phyloP scores from a whole-genome alignment of 257 asterid genomes.

The Solanum gandarillasii region DNA sequence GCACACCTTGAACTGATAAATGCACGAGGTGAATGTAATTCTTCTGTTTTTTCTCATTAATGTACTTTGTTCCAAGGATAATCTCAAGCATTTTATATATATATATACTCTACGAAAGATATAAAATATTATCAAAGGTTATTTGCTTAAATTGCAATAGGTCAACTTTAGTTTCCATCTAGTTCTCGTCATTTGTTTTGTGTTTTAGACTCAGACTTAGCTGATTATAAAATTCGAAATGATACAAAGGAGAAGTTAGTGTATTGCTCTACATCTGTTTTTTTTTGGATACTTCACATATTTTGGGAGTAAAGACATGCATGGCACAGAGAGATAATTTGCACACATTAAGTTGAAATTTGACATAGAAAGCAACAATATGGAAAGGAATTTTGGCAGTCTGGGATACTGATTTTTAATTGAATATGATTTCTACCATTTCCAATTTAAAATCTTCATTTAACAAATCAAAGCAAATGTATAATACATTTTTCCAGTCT shows the following conservation, averaged over 20 bases:
- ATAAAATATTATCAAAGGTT: neutral
- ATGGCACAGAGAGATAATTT: neutral
- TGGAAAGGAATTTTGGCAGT: neutral
- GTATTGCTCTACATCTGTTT: neutral
- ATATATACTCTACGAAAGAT: too few relatives aligned
- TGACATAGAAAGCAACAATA: neutral
- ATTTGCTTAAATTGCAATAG: neutral
- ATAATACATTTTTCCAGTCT: neutral
- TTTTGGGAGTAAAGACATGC: neutral
- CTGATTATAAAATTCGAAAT: too few relatives aligned
- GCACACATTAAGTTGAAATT: neutral
- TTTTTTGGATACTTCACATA: too few relatives aligned
- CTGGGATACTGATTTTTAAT: neutral
- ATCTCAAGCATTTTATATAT: neutral
- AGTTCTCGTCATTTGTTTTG: neutral
- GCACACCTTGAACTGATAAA: neutral
- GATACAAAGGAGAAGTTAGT: too few relatives aligned
- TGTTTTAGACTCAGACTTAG: too few relatives aligned
- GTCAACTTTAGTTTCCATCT: neutral
- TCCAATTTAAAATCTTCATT: neutral
- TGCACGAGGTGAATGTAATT: neutral
- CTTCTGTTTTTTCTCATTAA: neutral
- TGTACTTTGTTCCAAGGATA: neutral
- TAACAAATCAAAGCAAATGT: neutral
- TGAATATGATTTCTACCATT: neutral